A percentile compares a stretch with the other conserved stretches of the same genome.
These are phyloP conservation scores for Leucocoprinus sp. DNA, from an alignment of 768 basidiomycete species.

Conservation along the genomic window DNA sequence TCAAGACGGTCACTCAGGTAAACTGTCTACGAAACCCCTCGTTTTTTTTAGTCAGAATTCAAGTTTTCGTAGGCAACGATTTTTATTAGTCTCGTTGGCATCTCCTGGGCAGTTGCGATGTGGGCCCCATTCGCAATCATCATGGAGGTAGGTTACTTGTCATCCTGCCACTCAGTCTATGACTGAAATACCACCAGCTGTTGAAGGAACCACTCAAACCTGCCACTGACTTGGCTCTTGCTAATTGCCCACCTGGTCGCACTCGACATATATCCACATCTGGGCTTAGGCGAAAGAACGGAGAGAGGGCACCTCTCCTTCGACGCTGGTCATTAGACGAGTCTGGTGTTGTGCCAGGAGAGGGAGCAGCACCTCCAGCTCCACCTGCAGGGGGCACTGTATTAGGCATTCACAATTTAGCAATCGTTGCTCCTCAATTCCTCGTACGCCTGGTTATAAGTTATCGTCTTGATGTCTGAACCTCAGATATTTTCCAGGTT, in stretches of 20 bases:
- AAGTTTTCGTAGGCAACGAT: constrained; percentile 53
- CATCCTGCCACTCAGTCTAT: background rate
- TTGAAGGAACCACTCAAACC: constrained; percentile 61
- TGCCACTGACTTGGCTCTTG: constrained; percentile 13
- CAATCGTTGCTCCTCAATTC: constrained; percentile 93
- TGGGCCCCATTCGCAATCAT: constrained; percentile 98
- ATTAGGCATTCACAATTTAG: constrained; percentile 90
- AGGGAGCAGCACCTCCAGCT: constrained; percentile 29
- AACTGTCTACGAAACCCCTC: constrained; percentile 9
- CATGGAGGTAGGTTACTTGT: constrained; percentile 68
- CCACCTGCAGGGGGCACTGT: constrained; percentile 83
- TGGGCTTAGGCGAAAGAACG: constrained; percentile 22
- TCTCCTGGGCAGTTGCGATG: constrained; percentile 96
- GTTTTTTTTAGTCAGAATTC: background rate
- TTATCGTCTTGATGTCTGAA: constrained; percentile 7
- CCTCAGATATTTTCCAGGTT: constrained; percentile 39
- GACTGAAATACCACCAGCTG: constrained; percentile 32
- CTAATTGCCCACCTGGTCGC: constrained; percentile 37
- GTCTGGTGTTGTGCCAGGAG: constrained; percentile 29
- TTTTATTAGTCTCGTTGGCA: constrained; percentile 78
- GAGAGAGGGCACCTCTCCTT: constrained; percentile 53
- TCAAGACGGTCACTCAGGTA: constrained; percentile 69
- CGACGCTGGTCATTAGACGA: constrained; percentile 51
- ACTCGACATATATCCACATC: constrained; percentile 48
- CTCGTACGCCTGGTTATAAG: constrained; percentile 46